Evolutionary conservation across 768 basidiomycete species (phyloP), one percentile per base, ranked within the genome.

Genomic region (Lactifluus echinatus): DNA sequence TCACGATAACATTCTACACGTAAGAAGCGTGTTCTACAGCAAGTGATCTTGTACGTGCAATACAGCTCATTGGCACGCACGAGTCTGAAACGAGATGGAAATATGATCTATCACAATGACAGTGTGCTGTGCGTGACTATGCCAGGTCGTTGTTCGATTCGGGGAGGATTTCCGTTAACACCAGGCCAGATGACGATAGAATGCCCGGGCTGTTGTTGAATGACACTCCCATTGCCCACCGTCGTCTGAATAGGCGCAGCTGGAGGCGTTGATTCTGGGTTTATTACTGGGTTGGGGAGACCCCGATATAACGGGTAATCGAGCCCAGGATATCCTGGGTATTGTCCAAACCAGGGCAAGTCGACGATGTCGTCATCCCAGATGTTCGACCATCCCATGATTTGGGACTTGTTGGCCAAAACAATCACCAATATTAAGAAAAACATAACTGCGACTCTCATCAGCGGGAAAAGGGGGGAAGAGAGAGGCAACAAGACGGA

Each of bases 301-400:
- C 33, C 33, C 26, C n/a, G 12, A 46, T 19, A 36, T 19, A 2
- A 14, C 0, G 42, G n/a, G 37, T 51, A 37, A 19, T 14, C 14
- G 54, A 53, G 46, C 45, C 66, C 66, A 8, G 66, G 62, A 65
- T 81, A 84, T 37, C 83, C 84, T 23, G 85, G 85, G 62, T 73
- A 73, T 73, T 89, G 82, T 46, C 81, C 81, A 64, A 84, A 89
- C 88, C 88, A 89, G 1, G 83, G 84, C 10, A 90, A 75, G 62
- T 89, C 85, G 74, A 69, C 63, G 59, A 75, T 71, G 56, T 83
- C 82, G 64, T 82, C 82, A 15, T 63, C 56, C 82, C 83, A 85
- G 44, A 83, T 81, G 52, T 73, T 62, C 44, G 70, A 75, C 14
- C 78, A 74, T 24, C 84, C 83, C 62, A 78, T 75, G 51, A 71